Evolutionary conservation across 208 protist species (phyloP).

Genomic region (Naegleria fowleri): DNA sequence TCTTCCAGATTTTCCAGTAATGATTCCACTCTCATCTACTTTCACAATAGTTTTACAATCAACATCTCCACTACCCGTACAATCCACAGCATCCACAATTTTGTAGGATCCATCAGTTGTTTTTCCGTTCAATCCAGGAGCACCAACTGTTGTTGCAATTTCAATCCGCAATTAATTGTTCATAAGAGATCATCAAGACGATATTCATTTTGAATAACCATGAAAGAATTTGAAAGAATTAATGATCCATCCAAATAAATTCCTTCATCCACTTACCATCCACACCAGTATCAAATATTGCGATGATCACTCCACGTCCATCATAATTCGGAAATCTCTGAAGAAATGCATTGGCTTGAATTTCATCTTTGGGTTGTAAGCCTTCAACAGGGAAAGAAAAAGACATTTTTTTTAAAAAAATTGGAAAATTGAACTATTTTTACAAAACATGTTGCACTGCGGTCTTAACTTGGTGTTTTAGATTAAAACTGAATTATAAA

Average conservation of each 20-base stretch:
- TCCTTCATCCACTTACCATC: constrained; percentile 36
- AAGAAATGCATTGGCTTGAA: constrained; percentile 37
- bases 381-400: not conserved
- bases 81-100: constrained; percentile 52
- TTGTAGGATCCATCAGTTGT: constrained; percentile 50
- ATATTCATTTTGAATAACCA: too few relatives aligned
- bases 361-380: constrained; percentile 44
- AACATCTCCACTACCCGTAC: constrained; percentile 49
- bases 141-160: not conserved
- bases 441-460: too few relatives aligned
- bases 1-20: not conserved
- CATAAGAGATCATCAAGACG: too few relatives aligned
- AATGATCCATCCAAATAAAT: too few relatives aligned
- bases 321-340: constrained; percentile 40
- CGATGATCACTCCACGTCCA: constrained; percentile 45
- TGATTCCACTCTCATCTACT: constrained; percentile 17
- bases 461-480: too few relatives aligned
- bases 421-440: not conserved
- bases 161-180: too few relatives aligned
- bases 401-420: not conserved
- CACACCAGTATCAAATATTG: constrained; percentile 51
- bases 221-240: too few relatives aligned
- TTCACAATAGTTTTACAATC: constrained; percentile 39
- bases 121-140: not conserved
- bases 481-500: too few relatives aligned